Evolutionary conservation across 2,329 filamentous ascomycete genomes (phyloP).

Genomic region (Simplicillium aogashimaense): DNA sequence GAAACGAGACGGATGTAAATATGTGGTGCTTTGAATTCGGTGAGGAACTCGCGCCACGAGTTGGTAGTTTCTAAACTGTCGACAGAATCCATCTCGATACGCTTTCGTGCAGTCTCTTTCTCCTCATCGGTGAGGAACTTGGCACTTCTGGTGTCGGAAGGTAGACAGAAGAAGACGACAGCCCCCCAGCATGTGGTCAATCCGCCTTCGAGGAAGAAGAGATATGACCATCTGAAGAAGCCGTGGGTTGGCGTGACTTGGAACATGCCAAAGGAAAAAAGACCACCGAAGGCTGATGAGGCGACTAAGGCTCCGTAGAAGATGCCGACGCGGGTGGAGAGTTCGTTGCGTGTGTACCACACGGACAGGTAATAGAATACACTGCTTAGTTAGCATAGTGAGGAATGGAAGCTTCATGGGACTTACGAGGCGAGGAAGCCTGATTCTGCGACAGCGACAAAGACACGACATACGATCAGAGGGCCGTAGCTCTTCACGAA

Average conservation of each 20-base stretch:
- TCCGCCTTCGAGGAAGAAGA: slow-evolving; percentile 4
- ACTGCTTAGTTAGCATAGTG: neutral
- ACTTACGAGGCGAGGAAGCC: slow-evolving; percentile 6
- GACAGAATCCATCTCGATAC: slow-evolving; percentile 4
- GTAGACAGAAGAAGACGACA: neutral
- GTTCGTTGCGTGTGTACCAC: slow-evolving; percentile 5
- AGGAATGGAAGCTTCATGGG: neutral
- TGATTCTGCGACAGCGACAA: slow-evolving; percentile 5
- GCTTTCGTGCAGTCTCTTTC: slow-evolving; percentile 1
- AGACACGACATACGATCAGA: slow-evolving; percentile 1
- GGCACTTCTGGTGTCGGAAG: neutral
- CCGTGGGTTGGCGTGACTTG: no score
- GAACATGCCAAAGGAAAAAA: no score
- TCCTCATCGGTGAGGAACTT: slow-evolving; percentile 3
- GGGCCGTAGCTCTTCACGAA: slow-evolving; percentile 2
- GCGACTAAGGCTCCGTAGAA: slow-evolving; percentile 5
- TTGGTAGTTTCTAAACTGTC: neutral
- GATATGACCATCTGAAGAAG: slow-evolving; percentile 2
- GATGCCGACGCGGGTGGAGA: slow-evolving; percentile 5
- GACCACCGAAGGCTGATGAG: slow-evolving; percentile 1
- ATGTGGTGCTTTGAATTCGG: no score
- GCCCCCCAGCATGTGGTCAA: slow-evolving; percentile 2
- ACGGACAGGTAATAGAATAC: slow-evolving; percentile 6
- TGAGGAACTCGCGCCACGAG: no score
- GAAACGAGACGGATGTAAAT: slow-evolving; percentile 3